Evolutionary conservation across 805 yeast species (phyloP).

Genomic region (Candida ipomoeae): DNA sequence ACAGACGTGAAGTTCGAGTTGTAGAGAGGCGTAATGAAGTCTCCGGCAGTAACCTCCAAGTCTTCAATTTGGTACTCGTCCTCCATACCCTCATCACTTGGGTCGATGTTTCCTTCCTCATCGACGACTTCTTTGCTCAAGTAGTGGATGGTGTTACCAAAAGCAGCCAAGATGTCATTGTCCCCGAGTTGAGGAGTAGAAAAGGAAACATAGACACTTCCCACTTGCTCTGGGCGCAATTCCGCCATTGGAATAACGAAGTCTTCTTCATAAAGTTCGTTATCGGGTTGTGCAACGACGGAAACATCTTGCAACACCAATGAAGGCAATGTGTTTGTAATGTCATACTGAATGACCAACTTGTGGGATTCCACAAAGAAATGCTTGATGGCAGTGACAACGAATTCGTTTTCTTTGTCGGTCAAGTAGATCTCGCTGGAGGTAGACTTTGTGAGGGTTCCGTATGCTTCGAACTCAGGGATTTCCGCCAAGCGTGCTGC

Average conservation of each 20-base stretch:
- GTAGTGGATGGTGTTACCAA: conserved; percentile 68
- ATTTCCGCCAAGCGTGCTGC: conserved; percentile 65
- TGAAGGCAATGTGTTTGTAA: conserved; percentile 80
- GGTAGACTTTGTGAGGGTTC: conserved; percentile 71
- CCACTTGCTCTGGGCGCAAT: conserved; percentile 66
- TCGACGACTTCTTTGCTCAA: conserved; percentile 77
- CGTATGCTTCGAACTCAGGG: conserved; percentile 71
- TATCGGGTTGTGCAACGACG: conserved; percentile 62
- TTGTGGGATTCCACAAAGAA: conserved; percentile 63
- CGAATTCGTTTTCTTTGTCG: conserved; percentile 90
- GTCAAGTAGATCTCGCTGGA: conserved; percentile 60
- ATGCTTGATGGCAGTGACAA: conserved; percentile 80
- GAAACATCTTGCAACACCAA: conserved; percentile 73
- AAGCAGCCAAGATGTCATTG: conserved; percentile 36
- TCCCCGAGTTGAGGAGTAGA: conserved; percentile 51
- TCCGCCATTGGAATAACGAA: conserved; percentile 70
- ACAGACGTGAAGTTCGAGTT: conserved; percentile 68
- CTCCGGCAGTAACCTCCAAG: conserved; percentile 71
- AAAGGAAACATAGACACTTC: conserved; percentile 75
- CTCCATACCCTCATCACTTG: conserved; percentile 75
- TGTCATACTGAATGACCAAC: conserved; percentile 74
- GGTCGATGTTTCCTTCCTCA: conserved; percentile 59
- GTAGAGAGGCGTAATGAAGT: conserved; percentile 72
- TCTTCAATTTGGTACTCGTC: conserved; percentile 93
- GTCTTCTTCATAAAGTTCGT: conserved; percentile 57